phyloP scores from a whole-genome alignment of 1,284 basidiomycete genomes.

The Ganoderma boninense region DNA sequence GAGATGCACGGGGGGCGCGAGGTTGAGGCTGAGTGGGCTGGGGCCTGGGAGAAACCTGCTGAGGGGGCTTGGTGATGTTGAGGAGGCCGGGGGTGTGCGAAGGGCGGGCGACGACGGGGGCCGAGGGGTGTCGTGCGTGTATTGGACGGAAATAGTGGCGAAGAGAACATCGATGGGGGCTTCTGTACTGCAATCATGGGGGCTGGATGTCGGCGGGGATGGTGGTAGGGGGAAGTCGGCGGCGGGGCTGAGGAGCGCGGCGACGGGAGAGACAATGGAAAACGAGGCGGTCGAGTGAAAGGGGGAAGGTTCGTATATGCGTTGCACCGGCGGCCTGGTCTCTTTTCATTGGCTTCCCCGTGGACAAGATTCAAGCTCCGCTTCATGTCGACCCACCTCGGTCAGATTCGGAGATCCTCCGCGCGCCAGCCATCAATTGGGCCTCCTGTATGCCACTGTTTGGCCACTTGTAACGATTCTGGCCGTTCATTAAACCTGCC shows the following conservation, averaged over 20 bases:
- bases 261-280: constrained; percentile 37
- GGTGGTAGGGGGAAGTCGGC: constrained; percentile 39
- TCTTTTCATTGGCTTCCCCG: constrained; percentile 34
- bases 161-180: constrained; percentile 50
- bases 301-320: constrained; percentile 36
- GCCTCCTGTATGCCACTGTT: constrained; percentile 12
- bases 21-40: constrained; percentile 49
- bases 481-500: background rate
- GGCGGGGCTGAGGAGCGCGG: constrained; percentile 36
- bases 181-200: constrained; percentile 75
- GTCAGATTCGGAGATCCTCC: constrained; percentile 30
- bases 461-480: constrained; percentile 18
- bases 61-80: constrained; percentile 66
- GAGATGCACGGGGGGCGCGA: constrained; percentile 42
- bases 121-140: constrained; percentile 65
- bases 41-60: constrained; percentile 43
- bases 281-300: constrained; percentile 40
- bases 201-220: constrained; percentile 33
- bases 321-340: constrained; percentile 23
- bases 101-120: constrained; percentile 73
- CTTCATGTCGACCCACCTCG: constrained; percentile 25
- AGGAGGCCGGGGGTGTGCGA: constrained; percentile 77
- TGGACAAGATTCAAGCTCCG: constrained; percentile 32
- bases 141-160: constrained; percentile 45
- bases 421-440: constrained; percentile 12